Evolutionary conservation across 306 rosid species (phyloP).

Genomic region (Cicer judaicum): DNA sequence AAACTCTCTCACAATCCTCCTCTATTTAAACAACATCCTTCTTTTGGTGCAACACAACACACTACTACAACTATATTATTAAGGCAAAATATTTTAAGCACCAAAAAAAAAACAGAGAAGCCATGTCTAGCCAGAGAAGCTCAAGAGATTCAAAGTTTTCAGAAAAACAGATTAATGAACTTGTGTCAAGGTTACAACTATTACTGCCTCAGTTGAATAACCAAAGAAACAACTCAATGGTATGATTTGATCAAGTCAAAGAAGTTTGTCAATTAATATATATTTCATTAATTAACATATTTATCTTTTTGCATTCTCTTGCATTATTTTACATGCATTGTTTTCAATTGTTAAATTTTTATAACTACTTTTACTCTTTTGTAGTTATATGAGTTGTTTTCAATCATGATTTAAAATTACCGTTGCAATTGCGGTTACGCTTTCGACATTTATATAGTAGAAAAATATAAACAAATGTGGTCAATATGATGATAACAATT

Average conservation of each 20-base stretch:
- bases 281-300: neutral
- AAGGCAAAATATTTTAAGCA: neutral
- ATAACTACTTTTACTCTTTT: neutral
- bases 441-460: too few relatives aligned
- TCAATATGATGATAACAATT: too few relatives aligned
- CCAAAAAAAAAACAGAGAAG: slow-evolving; percentile 13
- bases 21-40: slow-evolving; percentile 47
- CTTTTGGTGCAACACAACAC: slow-evolving; percentile 34
- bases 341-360: neutral
- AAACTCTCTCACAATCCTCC: neutral
- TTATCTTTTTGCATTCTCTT: slow-evolving; percentile 18
- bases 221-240: slow-evolving; percentile 52
- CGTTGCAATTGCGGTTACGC: too few relatives aligned
- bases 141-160: slow-evolving; percentile 44
- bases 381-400: too few relatives aligned
- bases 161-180: slow-evolving; percentile 51
- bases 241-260: slow-evolving; percentile 21
- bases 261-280: neutral
- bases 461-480: too few relatives aligned
- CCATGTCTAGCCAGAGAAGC: slow-evolving; percentile 53
- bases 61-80: neutral
- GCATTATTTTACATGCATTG: neutral
- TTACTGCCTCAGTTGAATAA: slow-evolving; percentile 45
- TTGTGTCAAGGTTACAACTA: slow-evolving; percentile 51
- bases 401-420: too few relatives aligned